Evolutionary conservation across 495 filamentous ascomycete species (phyloP), one percentile per base, ranked within the genome.

Genomic region (Astrothelium subdiscretum): DNA sequence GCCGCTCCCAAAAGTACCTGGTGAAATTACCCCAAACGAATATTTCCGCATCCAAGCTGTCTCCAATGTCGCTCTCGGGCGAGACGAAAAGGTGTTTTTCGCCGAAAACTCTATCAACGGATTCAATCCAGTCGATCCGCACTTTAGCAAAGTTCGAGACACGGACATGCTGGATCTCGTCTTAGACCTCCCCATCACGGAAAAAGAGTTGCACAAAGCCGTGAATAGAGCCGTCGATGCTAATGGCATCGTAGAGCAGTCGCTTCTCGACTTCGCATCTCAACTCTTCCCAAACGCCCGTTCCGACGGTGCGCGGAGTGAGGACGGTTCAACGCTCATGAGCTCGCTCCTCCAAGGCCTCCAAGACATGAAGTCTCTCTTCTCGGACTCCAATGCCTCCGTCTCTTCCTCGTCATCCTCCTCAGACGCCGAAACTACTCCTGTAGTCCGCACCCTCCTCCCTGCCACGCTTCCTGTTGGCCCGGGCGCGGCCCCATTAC

Each of bases 21-120:
- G 29, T 15, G 48, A 60, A 32, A n/a, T 66, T 26, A n/a, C 44
- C 10, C 35, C 64, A 8, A 65, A 69, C 31, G 63, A 67, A 12
- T 58, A 63, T 1, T 73, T 68, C 40, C 67, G 71, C 13, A 69
- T 73, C 22, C 66, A 84, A 61, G 86, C 86, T 44, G 81, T 97
- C 72, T 88, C 88, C 51, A 88, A 88, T 68, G 80, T 95, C 31
- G 79, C 87, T 0, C 76, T 98, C 1, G 94, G 94, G 10, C 87
- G 89, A 62, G 91, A 96, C 67, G 94, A 98, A 75, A 90, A 86
- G 69, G 83, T 97, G 60, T 89, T 90, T 69, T 77, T 98, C 61
- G 77, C 84, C n/a, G 81, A 87, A 27, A 84, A 91, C 35, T 81
- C 89, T 38, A 81, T 95, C 58, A 83, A 85, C 63, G 85, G 87